Conservation (phyloP, 2,329 filamentous ascomycete species). For the Cercospora canescens region DNA sequence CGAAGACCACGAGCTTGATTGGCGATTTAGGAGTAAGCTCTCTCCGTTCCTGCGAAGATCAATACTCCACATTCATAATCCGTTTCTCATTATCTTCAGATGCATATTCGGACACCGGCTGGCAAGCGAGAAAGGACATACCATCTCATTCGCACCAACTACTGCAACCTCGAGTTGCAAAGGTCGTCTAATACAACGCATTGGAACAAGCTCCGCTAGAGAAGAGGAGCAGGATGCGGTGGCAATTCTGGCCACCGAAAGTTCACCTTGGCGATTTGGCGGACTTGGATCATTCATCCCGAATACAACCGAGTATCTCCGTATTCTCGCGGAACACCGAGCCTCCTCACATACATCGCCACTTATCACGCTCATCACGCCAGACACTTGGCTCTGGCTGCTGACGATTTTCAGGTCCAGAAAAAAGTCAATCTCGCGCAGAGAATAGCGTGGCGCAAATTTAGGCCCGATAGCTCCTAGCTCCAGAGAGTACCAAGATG, state of each 20-base stretch:
- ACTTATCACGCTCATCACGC: no score
- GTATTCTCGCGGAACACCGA: background rate
- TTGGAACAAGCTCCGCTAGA: no score
- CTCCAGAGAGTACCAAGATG: background rate
- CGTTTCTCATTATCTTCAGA: no score
- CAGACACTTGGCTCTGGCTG: no score
- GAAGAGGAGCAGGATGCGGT: no score
- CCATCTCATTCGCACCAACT: background rate
- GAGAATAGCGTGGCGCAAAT: no score
- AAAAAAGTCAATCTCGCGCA: no score
- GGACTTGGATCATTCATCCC: background rate
- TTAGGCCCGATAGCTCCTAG: background rate
- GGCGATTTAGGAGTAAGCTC: background rate
- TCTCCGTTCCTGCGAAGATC: background rate
- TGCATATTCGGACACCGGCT: background rate
- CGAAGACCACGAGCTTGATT: no score
- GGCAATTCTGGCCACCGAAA: background rate
- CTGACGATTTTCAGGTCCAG: no score
- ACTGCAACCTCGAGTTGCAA: no score
- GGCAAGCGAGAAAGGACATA: background rate
- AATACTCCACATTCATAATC: background rate
- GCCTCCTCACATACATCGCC: no score
- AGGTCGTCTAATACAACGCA: no score
- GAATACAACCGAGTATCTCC: background rate
- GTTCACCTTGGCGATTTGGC: background rate